phyloP scores from a whole-genome alignment of 441 rosid genomes.

The Breynia disticha region DNA sequence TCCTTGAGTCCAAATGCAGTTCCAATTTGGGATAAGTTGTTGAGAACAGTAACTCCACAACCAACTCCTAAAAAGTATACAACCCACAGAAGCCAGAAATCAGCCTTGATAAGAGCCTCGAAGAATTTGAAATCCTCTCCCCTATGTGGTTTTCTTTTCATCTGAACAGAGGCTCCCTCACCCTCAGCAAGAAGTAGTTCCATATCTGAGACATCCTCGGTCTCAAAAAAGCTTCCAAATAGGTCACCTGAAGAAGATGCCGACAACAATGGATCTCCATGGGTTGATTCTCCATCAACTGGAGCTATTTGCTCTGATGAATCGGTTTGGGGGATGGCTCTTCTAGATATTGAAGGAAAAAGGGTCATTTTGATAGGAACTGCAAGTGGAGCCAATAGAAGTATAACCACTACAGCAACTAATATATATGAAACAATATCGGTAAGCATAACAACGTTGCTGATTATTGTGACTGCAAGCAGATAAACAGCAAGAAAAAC shows the following conservation, averaged over 20 bases:
- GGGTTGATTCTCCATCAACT: slow-evolving; percentile 31
- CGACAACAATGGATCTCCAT: slow-evolving; percentile 46
- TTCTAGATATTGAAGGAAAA: slow-evolving; percentile 44
- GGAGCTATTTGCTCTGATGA: slow-evolving; percentile 51
- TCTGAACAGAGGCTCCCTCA: slow-evolving; percentile 71
- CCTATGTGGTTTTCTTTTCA: slow-evolving; percentile 76
- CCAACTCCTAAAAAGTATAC: slow-evolving; percentile 84
- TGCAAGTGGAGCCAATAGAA: slow-evolving; percentile 72
- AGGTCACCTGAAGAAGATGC: slow-evolving; percentile 56
- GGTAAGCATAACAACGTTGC: slow-evolving; percentile 32
- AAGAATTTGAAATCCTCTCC: slow-evolving; percentile 85
- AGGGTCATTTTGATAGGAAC: slow-evolving; percentile 93
- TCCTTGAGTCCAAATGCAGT: slow-evolving; percentile 52
- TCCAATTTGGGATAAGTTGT: slow-evolving; percentile 95
- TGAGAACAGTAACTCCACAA: slow-evolving; percentile 78
- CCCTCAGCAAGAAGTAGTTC: slow-evolving; percentile 76
- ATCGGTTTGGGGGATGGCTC: slow-evolving; percentile 26
- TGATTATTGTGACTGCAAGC: slow-evolving; percentile 42
- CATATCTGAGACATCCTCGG: slow-evolving; percentile 48
- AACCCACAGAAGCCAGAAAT: slow-evolving; percentile 94
- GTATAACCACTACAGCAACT: slow-evolving; percentile 45
- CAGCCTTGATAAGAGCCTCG: slow-evolving; percentile 79
- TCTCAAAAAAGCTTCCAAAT: slow-evolving; percentile 52
- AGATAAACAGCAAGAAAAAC: slow-evolving; percentile 62
- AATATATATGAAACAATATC: slow-evolving; percentile 33